Base-by-base conservation (phyloP, 2,329 filamentous ascomycete species). In the Penicillium oxalicum region DNA sequence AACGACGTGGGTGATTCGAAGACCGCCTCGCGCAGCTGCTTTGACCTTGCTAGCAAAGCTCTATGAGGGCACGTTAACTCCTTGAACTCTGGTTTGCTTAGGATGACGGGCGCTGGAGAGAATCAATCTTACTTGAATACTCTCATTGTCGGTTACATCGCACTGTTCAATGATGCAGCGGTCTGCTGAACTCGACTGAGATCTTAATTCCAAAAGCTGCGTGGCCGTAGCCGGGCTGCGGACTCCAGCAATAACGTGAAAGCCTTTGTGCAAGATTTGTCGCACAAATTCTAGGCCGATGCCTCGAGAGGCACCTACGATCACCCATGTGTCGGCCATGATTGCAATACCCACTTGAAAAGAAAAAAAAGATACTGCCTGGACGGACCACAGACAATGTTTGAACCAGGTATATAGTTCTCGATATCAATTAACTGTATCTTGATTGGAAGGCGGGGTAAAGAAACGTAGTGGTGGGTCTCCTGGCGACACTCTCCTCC, bases 1-100 rank as follows among this genome's bases (percentile, higher is more conserved):
- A n/a, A 82, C 71, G 35, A 78, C 72, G 62, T 75, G 74, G 63
- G 80, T 77, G 41, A 80, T 73, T 49, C 66, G 72, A 43, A 74
- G 54, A 25, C 63, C 54, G 24, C 56, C 60, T 48, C 69, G 69
- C 27, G 70, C 66, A 40, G 71, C 67, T 29, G 32, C 42, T 5
- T 11, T 5, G 7, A 49, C 47, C 25, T 24, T 37, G 12, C 12
- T 11, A 9, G 39, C 37, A 18, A 49, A 49, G 37, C 40, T 12
- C 47, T 49, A 25, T 9, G 9, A n/a, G 9, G 13, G 11, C 35
- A 11, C 37, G 32, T 7, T 33, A 45, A 8, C 9, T 24, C 11
- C 9, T 9, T n/a, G 25, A n/a, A 6, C 18, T 6, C 12, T n/a
- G 8, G 18, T 12, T n/a, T 24, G n/a, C 7, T 32, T 11, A 28